Conservation (phyloP, 768 basidiomycete species). For the Russula sp. region DNA sequence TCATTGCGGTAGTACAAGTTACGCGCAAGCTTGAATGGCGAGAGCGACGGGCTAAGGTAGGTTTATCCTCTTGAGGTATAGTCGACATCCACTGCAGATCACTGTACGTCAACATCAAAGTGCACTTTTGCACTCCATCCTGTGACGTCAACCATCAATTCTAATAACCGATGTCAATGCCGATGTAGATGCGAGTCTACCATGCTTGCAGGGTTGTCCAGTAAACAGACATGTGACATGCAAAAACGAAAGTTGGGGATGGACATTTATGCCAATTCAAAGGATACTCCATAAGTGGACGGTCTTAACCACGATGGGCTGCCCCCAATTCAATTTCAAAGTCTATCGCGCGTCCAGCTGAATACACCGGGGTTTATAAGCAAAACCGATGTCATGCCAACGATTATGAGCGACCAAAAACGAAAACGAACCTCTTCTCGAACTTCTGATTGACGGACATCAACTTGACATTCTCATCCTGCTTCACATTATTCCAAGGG, state of each 20-base stretch:
- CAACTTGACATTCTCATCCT: slow-evolving; percentile 67
- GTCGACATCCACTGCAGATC: background rate
- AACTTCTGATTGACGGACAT: slow-evolving; percentile 65
- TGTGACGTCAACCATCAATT: background rate
- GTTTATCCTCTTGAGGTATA: slow-evolving; percentile 2
- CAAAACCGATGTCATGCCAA: slow-evolving; percentile 15
- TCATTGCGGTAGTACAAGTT: background rate
- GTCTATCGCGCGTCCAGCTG: slow-evolving; percentile 73
- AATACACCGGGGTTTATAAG: background rate
- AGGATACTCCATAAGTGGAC: slow-evolving; percentile 3
- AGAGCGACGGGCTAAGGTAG: background rate
- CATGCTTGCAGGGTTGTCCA: background rate
- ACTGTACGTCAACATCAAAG: background rate
- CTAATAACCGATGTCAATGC: background rate
- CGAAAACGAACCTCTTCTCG: slow-evolving; percentile 51
- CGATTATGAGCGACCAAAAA: background rate
- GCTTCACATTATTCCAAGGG: slow-evolving; percentile 82
- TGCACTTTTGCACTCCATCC: background rate
- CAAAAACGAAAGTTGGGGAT: background rate
- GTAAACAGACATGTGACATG: background rate
- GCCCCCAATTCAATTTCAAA: slow-evolving; percentile 34
- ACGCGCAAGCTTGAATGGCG: background rate
- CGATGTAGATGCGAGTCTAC: background rate
- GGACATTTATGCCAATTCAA: slow-evolving; percentile 10
- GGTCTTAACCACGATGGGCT: background rate